Conservation (phyloP, 257 asterid genomes). For the Eucommia ulmoides region DNA sequence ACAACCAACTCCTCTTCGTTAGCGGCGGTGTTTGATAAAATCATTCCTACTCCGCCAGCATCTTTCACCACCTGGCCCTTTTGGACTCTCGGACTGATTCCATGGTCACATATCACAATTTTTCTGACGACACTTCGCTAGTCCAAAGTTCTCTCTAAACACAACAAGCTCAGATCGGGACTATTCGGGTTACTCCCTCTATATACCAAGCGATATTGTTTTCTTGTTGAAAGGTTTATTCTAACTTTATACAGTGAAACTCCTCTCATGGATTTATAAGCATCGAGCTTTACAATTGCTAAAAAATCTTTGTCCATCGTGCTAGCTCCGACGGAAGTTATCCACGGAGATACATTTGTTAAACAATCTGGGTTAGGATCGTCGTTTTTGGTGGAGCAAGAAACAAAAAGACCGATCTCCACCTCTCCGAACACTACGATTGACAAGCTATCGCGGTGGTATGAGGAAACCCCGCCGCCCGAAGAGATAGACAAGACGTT, state of each 20-base stretch:
- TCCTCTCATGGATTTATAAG: slow-evolving; percentile 16
- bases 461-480: slow-evolving; percentile 41
- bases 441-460: slow-evolving; percentile 32
- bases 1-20: slow-evolving; percentile 41
- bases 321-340: too few species aligned
- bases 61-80: slow-evolving; percentile 32
- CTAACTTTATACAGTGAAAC: slow-evolving; percentile 27
- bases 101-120: slow-evolving; percentile 34
- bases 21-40: slow-evolving; percentile 28
- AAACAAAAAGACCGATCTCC: slow-evolving; percentile 29
- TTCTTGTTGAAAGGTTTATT: slow-evolving; percentile 17
- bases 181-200: slow-evolving; percentile 8
- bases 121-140: slow-evolving; percentile 22
- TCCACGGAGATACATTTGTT: too few species aligned
- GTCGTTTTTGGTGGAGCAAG: slow-evolving; percentile 38
- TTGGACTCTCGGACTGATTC: slow-evolving; percentile 29
- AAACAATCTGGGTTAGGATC: slow-evolving; percentile 28
- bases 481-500: slow-evolving; percentile 29
- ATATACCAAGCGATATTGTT: slow-evolving; percentile 18
- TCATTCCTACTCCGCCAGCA: slow-evolving; percentile 43
- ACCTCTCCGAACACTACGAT: slow-evolving; percentile 34
- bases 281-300: slow-evolving; percentile 23
- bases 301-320: slow-evolving; percentile 34
- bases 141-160: slow-evolving; percentile 29
- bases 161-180: slow-evolving; percentile 21